Evolutionary conservation across 495 filamentous ascomycete species (phyloP).

Genomic region (Glonium stellatum): DNA sequence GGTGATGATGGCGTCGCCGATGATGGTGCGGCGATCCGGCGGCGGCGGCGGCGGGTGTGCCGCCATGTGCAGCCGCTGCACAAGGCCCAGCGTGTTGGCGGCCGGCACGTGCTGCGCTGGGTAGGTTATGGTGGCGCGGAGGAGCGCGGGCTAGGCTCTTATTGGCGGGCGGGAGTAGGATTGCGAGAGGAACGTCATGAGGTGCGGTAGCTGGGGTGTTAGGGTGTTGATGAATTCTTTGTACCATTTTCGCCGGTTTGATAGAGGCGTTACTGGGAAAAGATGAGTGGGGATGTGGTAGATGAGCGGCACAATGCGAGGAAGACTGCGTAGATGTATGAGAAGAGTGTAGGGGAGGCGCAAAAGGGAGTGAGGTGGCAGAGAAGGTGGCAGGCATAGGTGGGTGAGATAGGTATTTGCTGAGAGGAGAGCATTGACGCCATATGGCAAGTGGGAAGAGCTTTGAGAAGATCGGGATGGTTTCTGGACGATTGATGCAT

Average conservation of each 20-base stretch:
- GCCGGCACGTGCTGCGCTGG: background rate
- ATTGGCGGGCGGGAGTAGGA: background rate
- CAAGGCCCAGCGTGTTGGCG: background rate
- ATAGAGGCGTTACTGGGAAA: background rate
- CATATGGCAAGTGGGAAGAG: background rate
- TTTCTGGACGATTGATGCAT: background rate
- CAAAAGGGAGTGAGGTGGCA: background rate
- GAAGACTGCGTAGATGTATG: background rate
- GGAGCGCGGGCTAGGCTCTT: background rate
- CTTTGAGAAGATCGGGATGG: background rate
- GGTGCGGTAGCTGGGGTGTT: background rate
- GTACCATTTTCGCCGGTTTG: background rate
- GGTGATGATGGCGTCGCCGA: background rate
- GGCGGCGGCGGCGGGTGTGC: background rate
- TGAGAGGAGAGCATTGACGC: background rate
- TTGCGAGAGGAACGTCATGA: background rate
- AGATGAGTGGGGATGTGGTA: background rate
- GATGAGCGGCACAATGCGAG: background rate
- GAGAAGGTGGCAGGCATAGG: background rate
- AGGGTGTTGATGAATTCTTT: background rate
- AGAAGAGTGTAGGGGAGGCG: background rate
- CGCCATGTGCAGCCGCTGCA: background rate
- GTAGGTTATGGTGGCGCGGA: background rate
- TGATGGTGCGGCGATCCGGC: background rate
- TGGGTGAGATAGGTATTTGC: background rate